phyloP scores from a whole-genome alignment of 805 yeast species.

The Ogataea parapolymorpha region DNA sequence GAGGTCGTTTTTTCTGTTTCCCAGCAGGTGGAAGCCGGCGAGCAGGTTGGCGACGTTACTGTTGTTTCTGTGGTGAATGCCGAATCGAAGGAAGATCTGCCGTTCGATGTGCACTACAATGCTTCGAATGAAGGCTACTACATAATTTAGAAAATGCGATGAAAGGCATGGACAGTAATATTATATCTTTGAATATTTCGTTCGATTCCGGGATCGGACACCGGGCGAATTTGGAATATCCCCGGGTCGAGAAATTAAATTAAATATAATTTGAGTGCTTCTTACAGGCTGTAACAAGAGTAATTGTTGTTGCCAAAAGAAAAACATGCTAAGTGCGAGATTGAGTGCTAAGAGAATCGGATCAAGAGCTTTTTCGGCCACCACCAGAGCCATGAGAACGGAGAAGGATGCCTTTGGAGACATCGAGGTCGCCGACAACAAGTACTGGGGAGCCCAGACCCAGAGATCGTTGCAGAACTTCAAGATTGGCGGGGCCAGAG shows the following conservation, averaged over 20 bases:
- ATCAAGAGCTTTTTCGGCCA: constrained; percentile 30
- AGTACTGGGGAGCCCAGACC: constrained; percentile 99
- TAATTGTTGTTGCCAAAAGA: constrained; percentile 3
- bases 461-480: constrained; percentile 90
- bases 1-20: constrained; percentile 58
- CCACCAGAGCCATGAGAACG: constrained; percentile 45
- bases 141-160: constrained; percentile 33
- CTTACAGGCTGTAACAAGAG: constrained; percentile 1
- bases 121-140: constrained; percentile 57
- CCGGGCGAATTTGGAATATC: constrained; percentile 1
- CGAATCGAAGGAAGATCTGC: constrained; percentile 44
- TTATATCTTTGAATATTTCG: background rate
- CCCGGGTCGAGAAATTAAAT: constrained; percentile 1
- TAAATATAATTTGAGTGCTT: background rate
- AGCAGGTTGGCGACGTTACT: constrained; percentile 55
- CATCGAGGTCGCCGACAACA: constrained; percentile 80
- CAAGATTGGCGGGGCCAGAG: constrained; percentile 91
- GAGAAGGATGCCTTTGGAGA: constrained; percentile 98
- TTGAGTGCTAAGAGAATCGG: constrained; percentile 16
- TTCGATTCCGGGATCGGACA: constrained; percentile 11
- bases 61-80: constrained; percentile 63
- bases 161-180: background rate
- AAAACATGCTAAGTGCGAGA: constrained; percentile 27
- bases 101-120: constrained; percentile 63
- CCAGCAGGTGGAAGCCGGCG: constrained; percentile 21